phyloP scores from a whole-genome alignment of 2,329 filamentous ascomycete genomes.

The Penicillium crustosum region DNA sequence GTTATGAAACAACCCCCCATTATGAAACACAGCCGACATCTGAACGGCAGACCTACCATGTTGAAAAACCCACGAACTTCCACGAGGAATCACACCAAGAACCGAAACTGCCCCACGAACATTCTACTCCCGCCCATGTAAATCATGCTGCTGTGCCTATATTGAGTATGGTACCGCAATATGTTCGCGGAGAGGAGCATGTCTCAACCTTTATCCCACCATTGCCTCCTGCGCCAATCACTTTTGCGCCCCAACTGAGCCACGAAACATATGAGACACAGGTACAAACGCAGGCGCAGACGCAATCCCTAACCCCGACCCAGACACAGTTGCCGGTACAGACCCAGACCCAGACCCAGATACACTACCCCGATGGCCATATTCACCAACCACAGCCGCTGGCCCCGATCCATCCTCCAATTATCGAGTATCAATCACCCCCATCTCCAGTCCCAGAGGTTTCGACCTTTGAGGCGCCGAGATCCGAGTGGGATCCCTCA shows the following conservation, averaged over 20 bases:
- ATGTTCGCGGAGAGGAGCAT: conserved; percentile 48
- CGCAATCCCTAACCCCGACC: neutral
- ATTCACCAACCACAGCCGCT: conserved; percentile 39
- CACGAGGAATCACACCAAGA: conserved; percentile 5
- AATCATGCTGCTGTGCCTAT: conserved; percentile 17
- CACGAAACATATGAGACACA: conserved; percentile 9
- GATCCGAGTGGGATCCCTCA: conserved; percentile 62
- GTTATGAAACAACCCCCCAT: neutral
- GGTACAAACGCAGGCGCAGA: neutral
- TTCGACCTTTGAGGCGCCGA: conserved; percentile 57
- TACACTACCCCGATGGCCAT: conserved; percentile 5
- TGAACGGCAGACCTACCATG: conserved; percentile 7
- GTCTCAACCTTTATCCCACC: conserved; percentile 35
- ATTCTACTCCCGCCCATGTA: neutral
- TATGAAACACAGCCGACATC: neutral
- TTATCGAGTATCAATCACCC: conserved; percentile 42
- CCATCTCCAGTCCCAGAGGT: conserved; percentile 29
- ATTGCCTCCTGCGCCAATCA: conserved; percentile 14
- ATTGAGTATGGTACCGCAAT: conserved; percentile 44
- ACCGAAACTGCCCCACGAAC: neutral
- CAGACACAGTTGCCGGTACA: conserved; percentile 1
- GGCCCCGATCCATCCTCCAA: conserved; percentile 43
- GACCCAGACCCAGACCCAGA: conserved; percentile 5
- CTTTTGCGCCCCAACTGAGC: conserved; percentile 15
- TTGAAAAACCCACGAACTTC: neutral